These are phyloP conservation scores for Aphanomyces invadans DNA, from an alignment of 352 stramenopile species.

Conservation along the genomic window DNA sequence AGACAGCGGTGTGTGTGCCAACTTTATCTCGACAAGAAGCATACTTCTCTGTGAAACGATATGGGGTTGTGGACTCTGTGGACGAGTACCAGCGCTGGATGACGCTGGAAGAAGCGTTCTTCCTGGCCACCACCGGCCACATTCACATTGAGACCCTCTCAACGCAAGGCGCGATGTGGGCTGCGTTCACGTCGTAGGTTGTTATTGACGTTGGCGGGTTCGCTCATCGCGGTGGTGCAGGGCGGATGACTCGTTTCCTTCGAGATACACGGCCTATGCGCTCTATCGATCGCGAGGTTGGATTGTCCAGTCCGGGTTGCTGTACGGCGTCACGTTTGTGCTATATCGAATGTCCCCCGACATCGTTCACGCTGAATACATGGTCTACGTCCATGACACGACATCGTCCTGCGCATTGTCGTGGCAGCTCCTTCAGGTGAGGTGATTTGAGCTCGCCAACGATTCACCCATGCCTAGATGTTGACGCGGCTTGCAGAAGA, in stretches of 20 bases:
- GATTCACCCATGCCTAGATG: not conserved
- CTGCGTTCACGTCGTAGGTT: not conserved
- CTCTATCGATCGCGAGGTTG: constrained; percentile 54
- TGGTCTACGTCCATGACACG: constrained; percentile 40
- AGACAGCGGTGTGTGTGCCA: not conserved
- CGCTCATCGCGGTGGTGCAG: not conserved
- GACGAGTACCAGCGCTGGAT: not conserved
- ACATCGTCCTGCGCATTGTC: constrained; percentile 20
- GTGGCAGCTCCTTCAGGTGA: constrained; percentile 51
- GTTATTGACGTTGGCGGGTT: not conserved
- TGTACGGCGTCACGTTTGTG: constrained; percentile 63
- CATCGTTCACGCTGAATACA: constrained; percentile 64
- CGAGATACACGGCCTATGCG: constrained; percentile 40
- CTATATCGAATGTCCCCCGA: constrained; percentile 50
- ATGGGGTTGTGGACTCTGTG: not conserved
- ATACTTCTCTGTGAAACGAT: not conserved
- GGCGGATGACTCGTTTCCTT: constrained; percentile 29
- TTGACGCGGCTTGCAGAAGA: constrained; percentile 65
- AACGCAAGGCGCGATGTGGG: not conserved
- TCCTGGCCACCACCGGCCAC: not conserved
- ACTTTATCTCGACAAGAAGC: not conserved
- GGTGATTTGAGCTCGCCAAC: not conserved
- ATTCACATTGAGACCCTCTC: not conserved
- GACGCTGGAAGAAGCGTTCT: constrained; percentile 14
- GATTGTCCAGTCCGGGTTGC: constrained; percentile 47